Percentiles rank a stretch among this genome's conserved stretches.
Conservation (phyloP, 169 alveolate species). For the Plasmodium falciparum region DNA sequence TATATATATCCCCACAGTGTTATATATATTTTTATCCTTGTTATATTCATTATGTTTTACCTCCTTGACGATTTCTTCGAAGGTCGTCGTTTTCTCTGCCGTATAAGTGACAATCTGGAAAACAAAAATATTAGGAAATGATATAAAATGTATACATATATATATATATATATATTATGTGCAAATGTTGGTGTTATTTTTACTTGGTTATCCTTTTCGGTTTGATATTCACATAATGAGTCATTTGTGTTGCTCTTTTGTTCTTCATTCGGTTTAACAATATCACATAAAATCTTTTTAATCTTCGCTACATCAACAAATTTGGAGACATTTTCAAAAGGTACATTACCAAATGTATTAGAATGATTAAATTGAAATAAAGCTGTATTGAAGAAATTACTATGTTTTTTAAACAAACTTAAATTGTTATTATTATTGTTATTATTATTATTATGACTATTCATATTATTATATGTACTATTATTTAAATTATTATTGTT, state of each 20-base stretch:
- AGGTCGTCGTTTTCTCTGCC: conserved; percentile 67
- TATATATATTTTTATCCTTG: background rate
- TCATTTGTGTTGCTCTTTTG: conserved; percentile 3
- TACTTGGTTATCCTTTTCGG: conserved; percentile 2
- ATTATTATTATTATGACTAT: background rate
- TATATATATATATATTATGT: background rate
- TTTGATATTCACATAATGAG: background rate
- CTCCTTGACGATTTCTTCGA: conserved; percentile 34
- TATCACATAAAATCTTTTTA: conserved; percentile 46
- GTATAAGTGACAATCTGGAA: conserved; percentile 60
- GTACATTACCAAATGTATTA: conserved; percentile 22
- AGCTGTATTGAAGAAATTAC: conserved; percentile 36
- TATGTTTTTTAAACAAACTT: conserved; percentile 17
- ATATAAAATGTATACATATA: background rate
- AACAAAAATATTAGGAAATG: background rate
- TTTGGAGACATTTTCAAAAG: conserved; percentile 44
- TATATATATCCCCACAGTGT: background rate
- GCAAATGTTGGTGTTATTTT: too few species aligned
- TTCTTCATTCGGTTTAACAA: conserved; percentile 52
- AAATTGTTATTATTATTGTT: background rate
- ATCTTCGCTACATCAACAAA: conserved; percentile 71
- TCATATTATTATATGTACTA: background rate
- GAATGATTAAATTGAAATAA: conserved; percentile 40
- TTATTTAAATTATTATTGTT: background rate
- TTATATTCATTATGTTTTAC: background rate